Evolutionary conservation across 192 early-diverging fungal genomes (phyloP).

Genomic region (Coemansia sp.): DNA sequence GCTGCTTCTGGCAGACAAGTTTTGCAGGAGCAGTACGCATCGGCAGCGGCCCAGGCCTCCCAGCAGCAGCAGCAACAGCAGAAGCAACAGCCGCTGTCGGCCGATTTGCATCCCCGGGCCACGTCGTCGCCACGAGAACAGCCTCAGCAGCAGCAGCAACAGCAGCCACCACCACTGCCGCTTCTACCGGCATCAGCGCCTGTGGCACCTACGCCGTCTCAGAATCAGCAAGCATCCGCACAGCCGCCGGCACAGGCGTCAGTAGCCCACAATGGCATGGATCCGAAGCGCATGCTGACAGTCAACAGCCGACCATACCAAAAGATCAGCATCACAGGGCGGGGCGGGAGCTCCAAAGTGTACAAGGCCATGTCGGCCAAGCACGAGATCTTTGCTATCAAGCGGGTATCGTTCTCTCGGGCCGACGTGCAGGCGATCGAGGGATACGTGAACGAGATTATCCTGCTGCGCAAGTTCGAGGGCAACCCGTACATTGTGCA

Average conservation of each 20-base stretch:
- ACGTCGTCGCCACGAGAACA: constrained; percentile 1
- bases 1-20: constrained; percentile 5
- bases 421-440: constrained; percentile 58
- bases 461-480: constrained; percentile 60
- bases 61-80: constrained; percentile 9
- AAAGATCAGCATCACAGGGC: constrained; percentile 59
- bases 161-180: neutral
- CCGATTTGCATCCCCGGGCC: neutral
- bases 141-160: neutral
- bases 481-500: constrained; percentile 71
- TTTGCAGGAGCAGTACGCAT: constrained; percentile 18
- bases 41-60: constrained; percentile 3
- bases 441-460: constrained; percentile 83
- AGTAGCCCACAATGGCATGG: constrained; percentile 5
- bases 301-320: constrained; percentile 49
- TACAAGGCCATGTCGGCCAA: constrained; percentile 72
- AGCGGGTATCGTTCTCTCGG: constrained; percentile 71
- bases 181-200: neutral
- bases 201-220: no score
- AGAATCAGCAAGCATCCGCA: constrained; percentile 1
- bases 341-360: constrained; percentile 86
- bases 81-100: constrained; percentile 2
- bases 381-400: constrained; percentile 68
- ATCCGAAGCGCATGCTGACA: constrained; percentile 33
- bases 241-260: neutral